Percentiles rank a stretch among this genome's conserved stretches.
Evolutionary conservation across 2,329 filamentous ascomycete genomes (phyloP).

Genomic region (Xylariaceae sp.): DNA sequence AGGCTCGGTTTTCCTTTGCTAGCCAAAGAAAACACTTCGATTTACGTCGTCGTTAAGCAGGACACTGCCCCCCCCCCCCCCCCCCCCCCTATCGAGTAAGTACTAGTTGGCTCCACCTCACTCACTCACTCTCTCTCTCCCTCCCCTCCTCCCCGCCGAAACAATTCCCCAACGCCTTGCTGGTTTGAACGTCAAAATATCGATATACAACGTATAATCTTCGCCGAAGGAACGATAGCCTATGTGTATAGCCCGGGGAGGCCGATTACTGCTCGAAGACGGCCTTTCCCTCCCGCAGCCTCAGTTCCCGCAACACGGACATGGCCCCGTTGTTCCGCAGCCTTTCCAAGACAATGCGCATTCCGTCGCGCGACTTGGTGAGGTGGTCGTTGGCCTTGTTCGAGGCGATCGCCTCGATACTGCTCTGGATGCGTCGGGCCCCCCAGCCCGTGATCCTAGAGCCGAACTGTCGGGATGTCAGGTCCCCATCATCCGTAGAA

Average conservation of each 20-base stretch:
- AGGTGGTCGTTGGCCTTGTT: slow-evolving; percentile 77
- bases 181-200: slow-evolving; percentile 18
- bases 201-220: slow-evolving; percentile 10
- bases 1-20: slow-evolving; percentile 7
- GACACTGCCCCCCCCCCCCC: slow-evolving; percentile 2
- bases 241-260: background rate
- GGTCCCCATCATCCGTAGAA: slow-evolving; percentile 44
- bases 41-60: slow-evolving; percentile 5
- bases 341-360: slow-evolving; percentile 78
- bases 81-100: no score
- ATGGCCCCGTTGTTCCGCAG: slow-evolving; percentile 61
- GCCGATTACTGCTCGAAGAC: slow-evolving; percentile 34
- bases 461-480: slow-evolving; percentile 33
- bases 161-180: slow-evolving; percentile 27
- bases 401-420: slow-evolving; percentile 77
- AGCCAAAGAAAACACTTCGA: slow-evolving; percentile 5
- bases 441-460: slow-evolving; percentile 61
- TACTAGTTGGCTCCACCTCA: no score
- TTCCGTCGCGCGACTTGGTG: slow-evolving; percentile 79
- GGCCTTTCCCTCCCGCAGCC: slow-evolving; percentile 47
- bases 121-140: no score
- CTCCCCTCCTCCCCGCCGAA: slow-evolving; percentile 3
- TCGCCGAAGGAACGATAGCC: background rate
- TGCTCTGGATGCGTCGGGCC: slow-evolving; percentile 72
- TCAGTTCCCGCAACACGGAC: slow-evolving; percentile 56